These are phyloP conservation scores for Saturnispora mendoncae DNA, from an alignment of 805 yeast genomes.

Conservation along the genomic window DNA sequence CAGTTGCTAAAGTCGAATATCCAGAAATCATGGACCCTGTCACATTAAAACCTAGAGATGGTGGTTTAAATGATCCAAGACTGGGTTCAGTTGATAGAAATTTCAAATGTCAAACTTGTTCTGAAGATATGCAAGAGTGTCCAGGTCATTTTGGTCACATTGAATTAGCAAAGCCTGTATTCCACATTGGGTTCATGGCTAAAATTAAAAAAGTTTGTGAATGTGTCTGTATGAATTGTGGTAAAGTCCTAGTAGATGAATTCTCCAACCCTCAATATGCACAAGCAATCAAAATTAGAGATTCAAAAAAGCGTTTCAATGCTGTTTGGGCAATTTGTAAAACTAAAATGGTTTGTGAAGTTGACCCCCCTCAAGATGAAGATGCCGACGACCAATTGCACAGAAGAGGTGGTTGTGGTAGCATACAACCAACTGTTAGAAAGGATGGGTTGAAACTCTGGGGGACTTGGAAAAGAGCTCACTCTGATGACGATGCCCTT, in stretches of 20 bases:
- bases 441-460: conserved; percentile 91
- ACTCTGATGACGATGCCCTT: conserved; percentile 58
- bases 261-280: conserved; percentile 65
- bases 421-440: conserved; percentile 90
- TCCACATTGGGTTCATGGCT: conserved; percentile 91
- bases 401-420: conserved; percentile 95
- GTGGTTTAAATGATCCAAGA: conserved; percentile 95
- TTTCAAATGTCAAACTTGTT: conserved; percentile 97
- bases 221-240: conserved; percentile 98
- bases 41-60: conserved; percentile 88
- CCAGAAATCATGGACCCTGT: conserved; percentile 99
- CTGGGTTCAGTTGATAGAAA: conserved; percentile 95
- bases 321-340: conserved; percentile 94
- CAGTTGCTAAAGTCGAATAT: conserved; percentile 95
- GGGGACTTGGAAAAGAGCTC: conserved; percentile 96
- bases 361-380: conserved; percentile 63
- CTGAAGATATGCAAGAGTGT: conserved; percentile 98
- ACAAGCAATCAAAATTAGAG: conserved; percentile 79
- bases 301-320: conserved; percentile 91
- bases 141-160: conserved; percentile 99
- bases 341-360: conserved; percentile 91
- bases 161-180: conserved; percentile 96
- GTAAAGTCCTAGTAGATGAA: conserved; percentile 85
- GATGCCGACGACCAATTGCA: conserved; percentile 30
- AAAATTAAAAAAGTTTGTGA: conserved; percentile 94